Base-by-base conservation (phyloP, 1,139 yeast species). In the Magnusiomyces magnusii region DNA sequence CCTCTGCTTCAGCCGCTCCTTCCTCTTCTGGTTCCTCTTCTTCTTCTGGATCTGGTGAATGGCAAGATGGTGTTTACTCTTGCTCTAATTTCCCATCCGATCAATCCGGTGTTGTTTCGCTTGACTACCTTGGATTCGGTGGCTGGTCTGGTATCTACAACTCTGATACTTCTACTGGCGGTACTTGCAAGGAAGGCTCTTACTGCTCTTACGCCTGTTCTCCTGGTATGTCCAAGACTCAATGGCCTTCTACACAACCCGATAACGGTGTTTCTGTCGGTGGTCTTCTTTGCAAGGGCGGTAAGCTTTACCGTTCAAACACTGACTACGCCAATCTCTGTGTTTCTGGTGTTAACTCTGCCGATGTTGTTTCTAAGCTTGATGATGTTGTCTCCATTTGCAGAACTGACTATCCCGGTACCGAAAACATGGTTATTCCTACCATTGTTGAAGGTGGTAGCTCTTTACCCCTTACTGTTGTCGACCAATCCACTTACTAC, bases 321-420 rank as follows among this genome's bases (percentile, higher is more conserved):
- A 71, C 83, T 42, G 75, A 77, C 71, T 64, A 79, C 60, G 76
- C 83, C 65, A 75, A 82, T 76, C 81, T 92, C 70, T 91, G 99
- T 81, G 87, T 13, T 31, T 56, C 95, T 91, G 98, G 96, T 71
- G 76, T 75, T 34, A 75, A 83, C 62, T 74, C 85, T 62, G 95
- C 95, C 57, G 70, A 73, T 57, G 95, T 89, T 66, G 85, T 79
- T 56, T 85, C 86, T 71, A 78, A 86, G 68, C 77, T 87, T 63
- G 73, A 75, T 64, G 71, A 85, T 67, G 79, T 78, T 56, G 92
- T 93, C 69, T 89, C 97, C 61, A 79, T 92, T 69, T 92, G 99
- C 81, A 86, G 97, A 80, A 93, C 99, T 63, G 98, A 93, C 75
- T 93, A 93, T 82, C 99, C 98, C 69, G 98, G 98, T 78, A 86